A percentile compares a stretch with the other conserved stretches of the same genome.
Evolutionary conservation across 1,284 basidiomycete genomes (phyloP).

Genomic region (Takashimella koratensis): DNA sequence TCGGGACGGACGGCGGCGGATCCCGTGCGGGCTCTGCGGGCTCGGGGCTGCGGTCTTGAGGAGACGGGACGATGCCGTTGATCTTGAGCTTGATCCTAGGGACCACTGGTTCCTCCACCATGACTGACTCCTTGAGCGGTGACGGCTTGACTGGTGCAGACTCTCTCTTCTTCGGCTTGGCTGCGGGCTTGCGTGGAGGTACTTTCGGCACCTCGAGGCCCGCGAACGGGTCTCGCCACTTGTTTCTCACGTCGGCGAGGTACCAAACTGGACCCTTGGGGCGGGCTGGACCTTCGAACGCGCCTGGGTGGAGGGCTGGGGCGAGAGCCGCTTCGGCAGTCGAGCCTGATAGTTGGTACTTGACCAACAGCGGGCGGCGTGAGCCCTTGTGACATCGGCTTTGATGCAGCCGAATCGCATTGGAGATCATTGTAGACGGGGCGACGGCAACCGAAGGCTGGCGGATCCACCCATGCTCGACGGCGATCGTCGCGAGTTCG

Average conservation of each 20-base stretch:
- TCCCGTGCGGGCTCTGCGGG: background rate
- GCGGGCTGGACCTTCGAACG: slow-evolving; percentile 29
- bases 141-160: slow-evolving; percentile 6
- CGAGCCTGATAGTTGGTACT: slow-evolving; percentile 43
- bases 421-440: slow-evolving; percentile 37
- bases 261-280: slow-evolving; percentile 47
- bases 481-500: slow-evolving; percentile 39
- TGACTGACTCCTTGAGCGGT: background rate
- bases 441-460: slow-evolving; percentile 41
- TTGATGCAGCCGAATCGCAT: slow-evolving; percentile 42
- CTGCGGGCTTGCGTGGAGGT: slow-evolving; percentile 30
- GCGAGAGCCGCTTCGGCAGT: slow-evolving; percentile 40
- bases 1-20: too few species aligned
- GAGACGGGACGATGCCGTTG: background rate
- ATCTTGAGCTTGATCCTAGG: background rate
- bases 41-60: background rate
- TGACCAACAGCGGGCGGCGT: slow-evolving; percentile 35
- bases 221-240: slow-evolving; percentile 42
- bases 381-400: slow-evolving; percentile 31
- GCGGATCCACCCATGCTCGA: slow-evolving; percentile 43
- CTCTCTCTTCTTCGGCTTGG: slow-evolving; percentile 13
- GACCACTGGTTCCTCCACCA: background rate
- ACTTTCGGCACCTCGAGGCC: slow-evolving; percentile 41
- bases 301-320: slow-evolving; percentile 42
- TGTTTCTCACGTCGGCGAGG: slow-evolving; percentile 24